Evolutionary conservation across 768 basidiomycete genomes (phyloP).

Genomic region (Termitomyces sp.): DNA sequence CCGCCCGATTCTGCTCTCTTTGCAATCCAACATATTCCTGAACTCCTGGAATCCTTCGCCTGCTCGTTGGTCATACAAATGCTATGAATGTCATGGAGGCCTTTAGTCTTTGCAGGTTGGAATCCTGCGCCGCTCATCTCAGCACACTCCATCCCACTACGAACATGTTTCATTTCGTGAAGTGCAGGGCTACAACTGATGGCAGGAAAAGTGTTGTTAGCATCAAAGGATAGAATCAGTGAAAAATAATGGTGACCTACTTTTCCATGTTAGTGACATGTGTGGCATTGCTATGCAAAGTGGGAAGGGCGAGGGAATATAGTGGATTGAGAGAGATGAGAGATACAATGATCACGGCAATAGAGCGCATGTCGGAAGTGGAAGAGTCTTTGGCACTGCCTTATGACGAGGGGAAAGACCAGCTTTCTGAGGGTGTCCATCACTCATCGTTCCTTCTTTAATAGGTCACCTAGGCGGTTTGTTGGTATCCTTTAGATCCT

Average conservation of each 20-base stretch:
- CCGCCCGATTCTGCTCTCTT: too few species aligned
- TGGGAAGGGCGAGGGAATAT: slow-evolving; percentile 2
- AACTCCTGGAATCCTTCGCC: neutral
- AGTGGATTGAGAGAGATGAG: neutral
- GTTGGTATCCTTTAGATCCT: neutral
- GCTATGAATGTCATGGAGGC: neutral
- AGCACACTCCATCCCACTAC: neutral
- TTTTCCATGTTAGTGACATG: neutral
- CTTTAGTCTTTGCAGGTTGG: neutral
- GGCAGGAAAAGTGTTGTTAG: neutral
- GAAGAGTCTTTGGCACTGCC: neutral
- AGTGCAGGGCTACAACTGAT: neutral
- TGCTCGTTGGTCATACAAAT: neutral
- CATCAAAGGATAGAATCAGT: neutral
- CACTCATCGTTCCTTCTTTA: neutral
- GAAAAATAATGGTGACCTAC: neutral
- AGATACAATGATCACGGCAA: neutral
- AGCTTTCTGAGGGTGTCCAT: slow-evolving; percentile 2
- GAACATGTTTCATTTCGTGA: neutral
- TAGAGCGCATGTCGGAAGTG: neutral
- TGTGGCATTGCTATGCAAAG: neutral
- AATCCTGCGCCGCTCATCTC: neutral
- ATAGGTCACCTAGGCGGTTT: neutral
- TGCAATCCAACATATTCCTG: neutral
- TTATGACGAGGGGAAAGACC: neutral